Evolutionary conservation across 2,329 filamentous ascomycete species (phyloP).

Genomic region (Incumbomyces delicatus): DNA sequence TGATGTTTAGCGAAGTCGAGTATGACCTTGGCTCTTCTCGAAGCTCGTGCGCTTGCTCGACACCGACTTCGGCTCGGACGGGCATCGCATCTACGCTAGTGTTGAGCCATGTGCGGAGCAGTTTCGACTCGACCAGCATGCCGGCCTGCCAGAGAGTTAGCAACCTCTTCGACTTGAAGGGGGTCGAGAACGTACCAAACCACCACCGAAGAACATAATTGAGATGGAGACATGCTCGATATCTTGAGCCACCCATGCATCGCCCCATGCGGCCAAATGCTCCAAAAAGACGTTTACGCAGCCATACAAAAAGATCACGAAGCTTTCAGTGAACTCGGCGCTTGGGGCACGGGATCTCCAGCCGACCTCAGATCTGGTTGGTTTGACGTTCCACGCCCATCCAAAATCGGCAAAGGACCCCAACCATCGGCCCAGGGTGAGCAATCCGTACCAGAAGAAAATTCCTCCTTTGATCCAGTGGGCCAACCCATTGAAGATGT

Average conservation of each 20-base stretch:
- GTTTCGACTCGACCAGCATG: slow-evolving; percentile 72
- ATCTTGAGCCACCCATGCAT: slow-evolving; percentile 65
- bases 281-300: slow-evolving; percentile 86
- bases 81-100: slow-evolving; percentile 36
- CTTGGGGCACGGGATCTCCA: slow-evolving; percentile 56
- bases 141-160: slow-evolving; percentile 45
- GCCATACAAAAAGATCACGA: slow-evolving; percentile 83
- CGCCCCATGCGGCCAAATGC: slow-evolving; percentile 65
- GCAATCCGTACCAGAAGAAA: slow-evolving; percentile 84
- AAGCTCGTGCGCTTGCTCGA: slow-evolving; percentile 29
- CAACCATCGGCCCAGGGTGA: slow-evolving; percentile 81
- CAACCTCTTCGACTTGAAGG: background rate
- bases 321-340: slow-evolving; percentile 82
- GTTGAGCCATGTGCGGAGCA: slow-evolving; percentile 51
- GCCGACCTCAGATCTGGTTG: slow-evolving; percentile 45
- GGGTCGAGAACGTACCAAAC: slow-evolving; percentile 48
- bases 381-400: slow-evolving; percentile 91
- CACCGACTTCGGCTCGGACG: slow-evolving; percentile 23
- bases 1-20: slow-evolving; percentile 70
- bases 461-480: slow-evolving; percentile 93
- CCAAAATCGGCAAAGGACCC: slow-evolving; percentile 83
- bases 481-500: slow-evolving; percentile 74
- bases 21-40: slow-evolving; percentile 58
- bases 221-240: slow-evolving; percentile 90
- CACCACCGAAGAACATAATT: slow-evolving; percentile 85